Conservation (phyloP, 176 grass and related monocot species). For the Oryza longistaminata region DNA sequence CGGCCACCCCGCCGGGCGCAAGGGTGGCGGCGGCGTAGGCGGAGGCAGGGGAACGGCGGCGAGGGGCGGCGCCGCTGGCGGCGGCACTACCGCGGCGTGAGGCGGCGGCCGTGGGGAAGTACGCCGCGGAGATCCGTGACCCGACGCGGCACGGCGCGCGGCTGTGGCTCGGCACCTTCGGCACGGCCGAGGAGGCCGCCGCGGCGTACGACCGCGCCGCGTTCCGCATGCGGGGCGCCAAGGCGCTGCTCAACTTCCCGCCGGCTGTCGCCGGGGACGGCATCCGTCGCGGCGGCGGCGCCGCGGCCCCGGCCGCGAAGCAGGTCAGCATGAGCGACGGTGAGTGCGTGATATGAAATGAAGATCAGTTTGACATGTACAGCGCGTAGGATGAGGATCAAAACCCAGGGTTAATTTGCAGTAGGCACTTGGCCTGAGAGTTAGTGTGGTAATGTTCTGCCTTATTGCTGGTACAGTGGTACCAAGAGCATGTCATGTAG, state of each 20-base stretch:
- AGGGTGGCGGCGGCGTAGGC: background rate
- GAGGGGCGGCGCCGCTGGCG: conserved; percentile 1
- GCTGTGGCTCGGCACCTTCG: conserved; percentile 93
- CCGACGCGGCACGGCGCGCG: conserved; percentile 67
- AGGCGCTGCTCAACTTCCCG: conserved; percentile 87
- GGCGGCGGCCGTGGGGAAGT: conserved; percentile 91
- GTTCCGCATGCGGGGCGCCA: conserved; percentile 75
- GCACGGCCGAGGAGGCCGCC: conserved; percentile 81
- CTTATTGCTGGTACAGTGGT: background rate
- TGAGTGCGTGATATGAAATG: background rate
- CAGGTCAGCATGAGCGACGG: background rate
- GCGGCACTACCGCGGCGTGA: conserved; percentile 76
- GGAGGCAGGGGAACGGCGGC: background rate
- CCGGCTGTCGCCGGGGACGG: background rate
- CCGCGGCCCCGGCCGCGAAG: background rate
- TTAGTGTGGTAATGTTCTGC: background rate
- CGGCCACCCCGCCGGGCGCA: background rate
- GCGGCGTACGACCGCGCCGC: conserved; percentile 81
- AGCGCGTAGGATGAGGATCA: background rate
- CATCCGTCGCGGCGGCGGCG: background rate
- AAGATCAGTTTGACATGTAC: background rate
- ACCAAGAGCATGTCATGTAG: background rate
- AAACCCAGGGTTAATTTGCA: background rate
- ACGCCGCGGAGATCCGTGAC: conserved; percentile 92
- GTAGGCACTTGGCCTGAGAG: background rate